Percentiles rank a stretch among this genome's conserved stretches.
Conservation (phyloP, 202 grass and related monocot genomes). For the Bolboschoenoplectus hybrid region DNA sequence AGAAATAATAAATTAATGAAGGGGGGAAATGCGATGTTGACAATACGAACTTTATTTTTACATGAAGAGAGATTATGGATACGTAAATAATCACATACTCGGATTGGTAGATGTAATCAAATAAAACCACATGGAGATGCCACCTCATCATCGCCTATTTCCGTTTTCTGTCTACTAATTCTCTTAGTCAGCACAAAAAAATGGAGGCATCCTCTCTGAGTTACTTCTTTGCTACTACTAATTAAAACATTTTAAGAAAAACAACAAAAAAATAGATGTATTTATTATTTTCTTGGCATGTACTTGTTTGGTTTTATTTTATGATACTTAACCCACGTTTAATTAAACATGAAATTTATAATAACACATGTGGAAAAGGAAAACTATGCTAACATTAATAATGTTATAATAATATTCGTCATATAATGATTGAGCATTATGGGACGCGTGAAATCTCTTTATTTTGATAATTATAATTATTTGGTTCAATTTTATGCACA, state of each 20-base stretch:
- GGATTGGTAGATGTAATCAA: conserved; percentile 23
- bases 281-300: not conserved
- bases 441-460: not conserved
- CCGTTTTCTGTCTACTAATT: not conserved
- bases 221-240: not conserved
- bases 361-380: not conserved
- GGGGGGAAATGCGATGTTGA: conserved; percentile 28
- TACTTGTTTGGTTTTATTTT: not conserved
- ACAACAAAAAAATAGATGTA: not conserved
- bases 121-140: conserved; percentile 38
- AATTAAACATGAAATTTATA: not conserved
- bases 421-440: not conserved
- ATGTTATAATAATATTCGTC: not conserved
- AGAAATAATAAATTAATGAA: conserved; percentile 20
- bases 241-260: not conserved
- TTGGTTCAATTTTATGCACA: not conserved
- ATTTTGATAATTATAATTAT: not conserved
- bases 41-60: conserved; percentile 36
- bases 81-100: not conserved
- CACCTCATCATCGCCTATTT: conserved; percentile 13
- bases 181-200: not conserved
- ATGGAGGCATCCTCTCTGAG: not conserved
- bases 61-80: not conserved
- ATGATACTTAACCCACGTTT: too few relatives aligned
- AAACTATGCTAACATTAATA: not conserved